Base-by-base conservation (phyloP, 2,329 filamentous ascomycete genomes). In the Mycosphaerella arachidis region DNA sequence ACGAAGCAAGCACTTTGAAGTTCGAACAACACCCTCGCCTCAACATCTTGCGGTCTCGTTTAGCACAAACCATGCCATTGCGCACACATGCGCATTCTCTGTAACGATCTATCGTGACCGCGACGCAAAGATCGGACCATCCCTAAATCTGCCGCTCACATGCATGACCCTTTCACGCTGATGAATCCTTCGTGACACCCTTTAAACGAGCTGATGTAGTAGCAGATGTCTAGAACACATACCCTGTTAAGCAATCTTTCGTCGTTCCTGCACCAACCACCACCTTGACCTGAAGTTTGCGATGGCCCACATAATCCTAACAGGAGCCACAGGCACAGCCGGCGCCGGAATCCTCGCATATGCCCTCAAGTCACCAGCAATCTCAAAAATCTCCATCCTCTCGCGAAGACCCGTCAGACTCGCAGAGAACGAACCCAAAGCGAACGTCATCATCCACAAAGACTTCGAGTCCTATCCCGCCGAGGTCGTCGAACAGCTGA, bases 371-470 rank as follows among this genome's bases (percentile, higher is more conserved):
- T 71, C 72, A 45, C 68, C 76, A 50, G 77, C 79, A 40, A 77
- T 91, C 58, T 83, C 82, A 53, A 85, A 84, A 66, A 84, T 92
- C 68, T 86, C 86, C 24, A 84, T 92, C 67, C 80, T 91, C 53
- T 85, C 82, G 62, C 81, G 89, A 13, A 78, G 84, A 10, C 85
- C 86, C 0, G 84, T 91, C 1, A 77, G 80, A 1, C 83, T 88
- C 78, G 84, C 82, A 18, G 82, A 87, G 24, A 75, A 75, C 12
- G 82, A 89, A 63, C 79, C 80, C 0, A 84, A 87, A 62, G 80
- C 86, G 60, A 81, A 83, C 27, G 84, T 91, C 57, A 86, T 91
- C 63, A 76, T 87, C 18, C 87, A 91, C 69, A 79, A 82, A 16
- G 86, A 92, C 71, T 92, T 89, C 68, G 73, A 76, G 12, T 76